Conservation (phyloP, 2,329 filamentous ascomycete species). For the Penicillium sp. region DNA sequence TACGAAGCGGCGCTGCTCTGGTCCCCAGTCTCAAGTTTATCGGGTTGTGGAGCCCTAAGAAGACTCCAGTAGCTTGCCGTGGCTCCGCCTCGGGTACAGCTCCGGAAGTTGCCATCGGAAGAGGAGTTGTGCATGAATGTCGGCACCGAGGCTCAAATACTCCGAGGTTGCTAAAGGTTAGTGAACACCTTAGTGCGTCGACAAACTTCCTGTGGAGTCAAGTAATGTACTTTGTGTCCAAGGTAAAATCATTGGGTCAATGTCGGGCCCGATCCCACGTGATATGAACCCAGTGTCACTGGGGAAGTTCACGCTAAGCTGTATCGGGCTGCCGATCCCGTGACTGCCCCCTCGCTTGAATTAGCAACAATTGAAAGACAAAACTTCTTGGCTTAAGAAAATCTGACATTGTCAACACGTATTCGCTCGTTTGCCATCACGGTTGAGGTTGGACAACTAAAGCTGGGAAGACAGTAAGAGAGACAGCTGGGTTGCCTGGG, state of each 20-base stretch:
- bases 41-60: constrained; percentile 17
- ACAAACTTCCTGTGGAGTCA: background rate
- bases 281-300: background rate
- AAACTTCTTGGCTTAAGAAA: constrained; percentile 1
- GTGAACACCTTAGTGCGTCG: background rate
- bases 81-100: constrained; percentile 12
- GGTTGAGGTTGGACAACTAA: background rate
- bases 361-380: constrained; percentile 8
- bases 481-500: background rate
- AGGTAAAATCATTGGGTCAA: background rate
- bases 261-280: background rate
- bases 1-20: constrained; percentile 7
- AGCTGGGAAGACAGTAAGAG: constrained; percentile 1
- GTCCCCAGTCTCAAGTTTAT: constrained; percentile 17
- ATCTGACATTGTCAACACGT: background rate
- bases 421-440: constrained; percentile 1
- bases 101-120: constrained; percentile 3
- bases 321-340: constrained; percentile 13
- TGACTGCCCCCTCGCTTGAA: constrained; percentile 25
- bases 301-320: background rate
- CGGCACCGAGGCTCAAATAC: constrained; percentile 1
- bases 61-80: constrained; percentile 8
- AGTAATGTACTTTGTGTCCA: background rate
- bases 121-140: background rate
- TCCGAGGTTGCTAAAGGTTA: constrained; percentile 4